These are phyloP conservation scores for Mortierella sp. DNA, from an alignment of 371 early-diverging fungal genomes.

Conservation along the genomic window DNA sequence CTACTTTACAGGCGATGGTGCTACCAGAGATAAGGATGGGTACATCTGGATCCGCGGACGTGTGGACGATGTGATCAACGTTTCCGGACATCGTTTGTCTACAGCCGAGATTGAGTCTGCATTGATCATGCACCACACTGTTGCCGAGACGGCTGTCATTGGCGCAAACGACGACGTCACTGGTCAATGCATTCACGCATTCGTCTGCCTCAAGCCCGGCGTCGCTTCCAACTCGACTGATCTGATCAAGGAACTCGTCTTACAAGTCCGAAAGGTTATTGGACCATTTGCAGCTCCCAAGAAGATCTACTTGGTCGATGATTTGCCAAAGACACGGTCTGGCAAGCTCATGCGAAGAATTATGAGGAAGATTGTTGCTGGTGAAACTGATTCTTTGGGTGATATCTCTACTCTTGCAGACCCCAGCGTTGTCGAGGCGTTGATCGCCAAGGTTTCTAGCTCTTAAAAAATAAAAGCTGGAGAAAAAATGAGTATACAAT, in stretches of 20 bases:
- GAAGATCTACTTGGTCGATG: constrained; percentile 83
- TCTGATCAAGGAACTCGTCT: constrained; percentile 73
- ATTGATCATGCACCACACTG: constrained; percentile 80
- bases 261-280: constrained; percentile 89
- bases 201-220: constrained; percentile 77
- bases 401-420: constrained; percentile 94
- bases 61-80: constrained; percentile 98
- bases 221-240: constrained; percentile 59
- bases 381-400: constrained; percentile 88
- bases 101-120: constrained; percentile 98
- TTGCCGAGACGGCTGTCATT: constrained; percentile 97
- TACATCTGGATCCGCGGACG: constrained; percentile 96
- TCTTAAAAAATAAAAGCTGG: neutral
- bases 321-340: constrained; percentile 98
- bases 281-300: constrained; percentile 97
- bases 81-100: constrained; percentile 96
- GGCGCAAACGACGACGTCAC: constrained; percentile 94
- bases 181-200: constrained; percentile 87
- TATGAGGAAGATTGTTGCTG: constrained; percentile 91
- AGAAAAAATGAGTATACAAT: neutral
- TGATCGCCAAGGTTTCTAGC: constrained; percentile 45
- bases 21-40: constrained; percentile 91
- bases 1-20: constrained; percentile 95
- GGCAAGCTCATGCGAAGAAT: constrained; percentile 98
- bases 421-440: constrained; percentile 62